A percentile compares a stretch with the other conserved stretches of the same genome.
Evolutionary conservation across 1,139 yeast genomes (phyloP).

Genomic region (Scheffersomyces parashehatae): DNA sequence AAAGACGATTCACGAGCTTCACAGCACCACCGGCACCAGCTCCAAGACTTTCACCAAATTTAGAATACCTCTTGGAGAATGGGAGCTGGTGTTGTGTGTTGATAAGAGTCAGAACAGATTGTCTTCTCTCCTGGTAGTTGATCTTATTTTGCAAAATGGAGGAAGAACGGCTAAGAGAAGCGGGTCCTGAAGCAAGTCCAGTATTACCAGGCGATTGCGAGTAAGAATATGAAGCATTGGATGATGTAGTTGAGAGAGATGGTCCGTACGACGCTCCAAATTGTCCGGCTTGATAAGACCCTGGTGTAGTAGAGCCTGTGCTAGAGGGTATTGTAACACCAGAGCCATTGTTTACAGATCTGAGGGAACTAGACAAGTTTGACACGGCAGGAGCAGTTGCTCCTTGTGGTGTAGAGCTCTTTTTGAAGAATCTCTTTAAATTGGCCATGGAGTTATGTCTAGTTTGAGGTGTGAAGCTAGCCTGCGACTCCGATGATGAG

Average conservation of each 20-base stretch:
- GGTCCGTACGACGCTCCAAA: conserved; percentile 16
- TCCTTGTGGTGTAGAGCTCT: conserved; percentile 34
- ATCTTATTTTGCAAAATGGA: conserved; percentile 31
- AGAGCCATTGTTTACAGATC: conserved; percentile 18
- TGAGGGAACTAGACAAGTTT: conserved; percentile 42
- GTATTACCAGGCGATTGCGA: conserved; percentile 26
- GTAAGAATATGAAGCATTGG: conserved; percentile 33
- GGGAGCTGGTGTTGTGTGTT: conserved; percentile 42
- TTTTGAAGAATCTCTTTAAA: conserved; percentile 60
- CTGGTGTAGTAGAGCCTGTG: conserved; percentile 13
- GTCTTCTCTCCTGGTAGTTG: conserved; percentile 38
- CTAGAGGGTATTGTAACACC: conserved; percentile 16
- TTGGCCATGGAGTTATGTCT: conserved; percentile 78
- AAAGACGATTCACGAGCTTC: conserved; percentile 64
- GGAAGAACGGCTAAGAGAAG: conserved; percentile 29
- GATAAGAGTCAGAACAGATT: conserved; percentile 36
- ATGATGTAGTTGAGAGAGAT: conserved; percentile 30
- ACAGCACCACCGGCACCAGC: conserved; percentile 98
- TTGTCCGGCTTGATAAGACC: conserved; percentile 17
- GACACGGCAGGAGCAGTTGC: conserved; percentile 30
- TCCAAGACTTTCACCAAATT: conserved; percentile 83
- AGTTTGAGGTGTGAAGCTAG: conserved; percentile 22
- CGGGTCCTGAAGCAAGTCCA: conserved; percentile 18
- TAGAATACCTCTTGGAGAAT: conserved; percentile 74
- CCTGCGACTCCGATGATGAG: conserved; percentile 36